Percentiles rank a stretch among this genome's conserved stretches.
phyloP scores from a whole-genome alignment of 1,284 basidiomycete species.

The Cutaneotrichosporon cyanovorans region DNA sequence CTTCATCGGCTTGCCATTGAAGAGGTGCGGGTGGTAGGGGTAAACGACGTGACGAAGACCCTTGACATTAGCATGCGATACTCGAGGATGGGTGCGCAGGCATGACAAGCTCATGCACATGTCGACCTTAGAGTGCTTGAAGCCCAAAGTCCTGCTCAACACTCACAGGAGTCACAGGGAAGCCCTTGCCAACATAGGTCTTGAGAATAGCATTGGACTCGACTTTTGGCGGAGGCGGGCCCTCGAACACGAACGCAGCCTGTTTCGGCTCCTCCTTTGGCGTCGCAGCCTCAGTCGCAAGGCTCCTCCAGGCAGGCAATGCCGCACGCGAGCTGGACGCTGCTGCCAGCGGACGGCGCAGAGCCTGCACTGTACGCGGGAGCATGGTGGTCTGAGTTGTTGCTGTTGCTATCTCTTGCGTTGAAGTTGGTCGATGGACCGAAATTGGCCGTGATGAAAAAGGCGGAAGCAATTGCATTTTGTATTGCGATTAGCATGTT shows the following conservation, averaged over 20 bases:
- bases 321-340: slow-evolving; percentile 21
- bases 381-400: slow-evolving; percentile 18
- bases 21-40: slow-evolving; percentile 73
- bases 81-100: not conserved
- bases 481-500: not conserved
- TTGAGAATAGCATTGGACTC: slow-evolving; percentile 28
- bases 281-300: slow-evolving; percentile 19
- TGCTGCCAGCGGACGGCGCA: slow-evolving; percentile 13
- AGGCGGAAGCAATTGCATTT: not conserved
- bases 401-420: too few relatives aligned
- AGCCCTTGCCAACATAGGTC: slow-evolving; percentile 38
- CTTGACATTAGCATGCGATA: slow-evolving; percentile 16
- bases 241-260: slow-evolving; percentile 21
- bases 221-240: slow-evolving; percentile 17
- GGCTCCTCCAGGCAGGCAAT: slow-evolving; percentile 8
- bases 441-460: slow-evolving; percentile 14
- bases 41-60: slow-evolving; percentile 78
- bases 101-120: not conserved
- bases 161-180: slow-evolving; percentile 42
- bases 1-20: slow-evolving; percentile 73
- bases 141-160: not conserved
- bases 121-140: too few relatives aligned
- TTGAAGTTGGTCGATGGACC: slow-evolving; percentile 1
- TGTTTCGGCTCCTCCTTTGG: slow-evolving; percentile 3
- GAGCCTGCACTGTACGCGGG: slow-evolving; percentile 18